Evolutionary conservation across 176 grass and related monocot genomes (phyloP).

Genomic region (Phyllostachys edulis): DNA sequence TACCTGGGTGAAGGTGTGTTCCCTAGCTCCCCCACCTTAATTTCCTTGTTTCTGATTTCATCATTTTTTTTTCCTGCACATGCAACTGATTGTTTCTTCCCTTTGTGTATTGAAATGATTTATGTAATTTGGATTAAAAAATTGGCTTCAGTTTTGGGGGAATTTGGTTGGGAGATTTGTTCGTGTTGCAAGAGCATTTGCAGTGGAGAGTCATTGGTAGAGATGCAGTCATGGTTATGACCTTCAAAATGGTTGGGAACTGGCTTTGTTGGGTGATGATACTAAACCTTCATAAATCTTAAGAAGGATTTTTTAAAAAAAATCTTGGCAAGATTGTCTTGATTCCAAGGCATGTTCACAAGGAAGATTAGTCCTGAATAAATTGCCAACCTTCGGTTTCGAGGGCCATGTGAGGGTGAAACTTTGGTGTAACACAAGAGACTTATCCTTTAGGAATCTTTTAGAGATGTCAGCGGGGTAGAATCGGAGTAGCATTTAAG

Average conservation of each 20-base stretch:
- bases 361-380: neutral
- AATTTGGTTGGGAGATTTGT: neutral
- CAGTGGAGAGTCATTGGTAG: neutral
- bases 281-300: neutral
- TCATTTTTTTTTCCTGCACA: neutral
- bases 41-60: neutral
- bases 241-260: neutral
- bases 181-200: neutral
- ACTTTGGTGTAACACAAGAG: neutral
- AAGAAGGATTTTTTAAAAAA: neutral
- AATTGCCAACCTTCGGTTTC: neutral
- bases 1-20: conserved; percentile 55
- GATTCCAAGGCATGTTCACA: neutral
- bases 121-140: neutral
- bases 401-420: neutral
- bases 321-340: neutral
- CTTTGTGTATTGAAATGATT: neutral
- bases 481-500: neutral
- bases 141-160: neutral
- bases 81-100: neutral
- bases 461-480: neutral
- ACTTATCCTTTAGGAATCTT: neutral
- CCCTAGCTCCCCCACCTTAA: neutral
- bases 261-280: neutral
- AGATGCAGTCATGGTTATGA: neutral